Evolutionary conservation across 2,329 filamentous ascomycete species (phyloP).

Genomic region (Xylaria digitata): DNA sequence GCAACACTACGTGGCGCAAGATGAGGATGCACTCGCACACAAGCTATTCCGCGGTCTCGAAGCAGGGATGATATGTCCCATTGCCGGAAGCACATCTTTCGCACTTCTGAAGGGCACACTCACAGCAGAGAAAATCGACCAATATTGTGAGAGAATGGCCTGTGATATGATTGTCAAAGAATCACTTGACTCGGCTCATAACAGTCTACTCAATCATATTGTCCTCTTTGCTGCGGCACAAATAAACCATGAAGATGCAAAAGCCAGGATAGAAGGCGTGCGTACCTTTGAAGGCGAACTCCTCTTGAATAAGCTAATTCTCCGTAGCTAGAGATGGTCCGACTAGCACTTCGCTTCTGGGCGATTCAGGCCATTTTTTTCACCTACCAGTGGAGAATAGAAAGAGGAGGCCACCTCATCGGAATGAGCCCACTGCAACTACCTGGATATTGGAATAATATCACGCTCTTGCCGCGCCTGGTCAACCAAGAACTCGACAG

Average conservation of each 20-base stretch:
- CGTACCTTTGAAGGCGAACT: neutral
- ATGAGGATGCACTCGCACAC: constrained; percentile 28
- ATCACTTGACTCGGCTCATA: neutral
- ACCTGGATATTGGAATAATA: constrained; percentile 28
- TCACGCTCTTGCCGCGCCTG: constrained; percentile 25
- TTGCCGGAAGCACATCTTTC: constrained; percentile 27
- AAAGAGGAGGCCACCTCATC: constrained; percentile 22
- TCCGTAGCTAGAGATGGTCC: constrained; percentile 17
- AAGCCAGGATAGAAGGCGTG: constrained; percentile 26
- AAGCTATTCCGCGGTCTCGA: constrained; percentile 30
- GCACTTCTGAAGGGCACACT: constrained; percentile 18
- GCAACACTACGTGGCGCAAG: constrained; percentile 11
- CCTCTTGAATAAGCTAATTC: neutral
- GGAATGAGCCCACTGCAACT: constrained; percentile 26
- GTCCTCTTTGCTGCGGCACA: constrained; percentile 23
- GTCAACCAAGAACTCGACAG: constrained; percentile 31
- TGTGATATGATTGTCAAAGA: constrained; percentile 24
- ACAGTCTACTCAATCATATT: constrained; percentile 23
- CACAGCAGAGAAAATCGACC: constrained; percentile 26
- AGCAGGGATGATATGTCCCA: constrained; percentile 22
- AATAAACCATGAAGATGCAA: constrained; percentile 15
- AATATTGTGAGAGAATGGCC: constrained; percentile 24
- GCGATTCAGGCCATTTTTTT: constrained; percentile 30
- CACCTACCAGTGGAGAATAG: constrained; percentile 31
- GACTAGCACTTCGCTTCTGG: constrained; percentile 28